Evolutionary conservation across 2,329 filamentous ascomycete species (phyloP), one percentile per base, ranked within the genome.

Genomic region (Apiospora kogelbergensis): DNA sequence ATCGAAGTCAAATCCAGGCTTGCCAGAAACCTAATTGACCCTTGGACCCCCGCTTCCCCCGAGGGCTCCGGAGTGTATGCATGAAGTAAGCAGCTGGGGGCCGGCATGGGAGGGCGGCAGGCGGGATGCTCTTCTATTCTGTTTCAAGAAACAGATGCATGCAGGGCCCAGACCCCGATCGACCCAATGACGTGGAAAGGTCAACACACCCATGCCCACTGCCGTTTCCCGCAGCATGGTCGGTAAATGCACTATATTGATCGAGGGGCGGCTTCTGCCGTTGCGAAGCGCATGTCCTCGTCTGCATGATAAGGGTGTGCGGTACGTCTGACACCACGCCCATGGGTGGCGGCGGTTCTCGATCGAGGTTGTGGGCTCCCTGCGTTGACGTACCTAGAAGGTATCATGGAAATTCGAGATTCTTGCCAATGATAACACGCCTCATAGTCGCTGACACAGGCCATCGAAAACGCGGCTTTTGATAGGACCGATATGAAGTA

Each of bases 221-320:
- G 24, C 48, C 48, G 48, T 17, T 53, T 30, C 24, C 48, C 17
- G 48, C 7, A 15, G 13, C 30, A 53, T 30, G 24, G 13, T 33
- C 5, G 11, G 13, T 1, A 22, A 9, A 57, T 10, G 20, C 48
- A 33, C 48, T 33, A 57, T 57, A 24, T 57, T 33, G 48, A 57
- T 57, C 48, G 48, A 57, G 40, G 46, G 48, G 48, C 48, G 48
- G 53, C 53, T 60, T 60, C 53, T 60, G 20, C 53, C 30, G 53
- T 60, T 7, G 17, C 17, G 53, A 33, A 37, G 53, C 30, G 30
- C 17, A 60, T 33, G 33, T 33, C 33, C 7, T 33, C 9, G 9
- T 17, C 20, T 60, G 30, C 30, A 9, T 6, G 53, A 37, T 37
- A 60, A 60, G 53, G 30, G 53, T 60, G 20, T 4, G 24, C 26